Conservation (phyloP, 108 stramenopile species). For the Phaeodactylum tricornutum region DNA sequence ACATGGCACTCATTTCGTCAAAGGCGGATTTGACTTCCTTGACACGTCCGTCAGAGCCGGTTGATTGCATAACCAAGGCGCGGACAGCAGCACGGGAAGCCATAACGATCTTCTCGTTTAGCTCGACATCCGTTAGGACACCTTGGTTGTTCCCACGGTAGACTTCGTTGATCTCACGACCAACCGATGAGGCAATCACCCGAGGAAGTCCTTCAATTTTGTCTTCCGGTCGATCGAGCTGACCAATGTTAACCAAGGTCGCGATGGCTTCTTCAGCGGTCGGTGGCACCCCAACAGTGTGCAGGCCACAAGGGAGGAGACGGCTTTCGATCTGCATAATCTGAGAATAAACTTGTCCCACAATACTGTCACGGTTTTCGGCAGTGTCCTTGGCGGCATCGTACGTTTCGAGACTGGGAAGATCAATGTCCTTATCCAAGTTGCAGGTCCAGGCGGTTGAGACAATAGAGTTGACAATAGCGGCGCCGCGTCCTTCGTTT, state of each 20-base stretch:
- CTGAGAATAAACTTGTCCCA: slow-evolving; percentile 81
- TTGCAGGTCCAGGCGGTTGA: slow-evolving; percentile 92
- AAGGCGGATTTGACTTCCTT: slow-evolving; percentile 89
- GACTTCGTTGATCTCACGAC: slow-evolving; percentile 91
- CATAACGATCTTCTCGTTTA: slow-evolving; percentile 71
- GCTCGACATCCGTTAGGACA: slow-evolving; percentile 76
- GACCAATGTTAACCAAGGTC: slow-evolving; percentile 93
- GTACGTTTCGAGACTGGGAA: slow-evolving; percentile 73
- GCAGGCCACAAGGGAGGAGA: slow-evolving; percentile 92
- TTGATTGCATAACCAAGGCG: slow-evolving; percentile 83
- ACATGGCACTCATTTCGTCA: slow-evolving; percentile 67
- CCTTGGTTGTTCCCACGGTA: slow-evolving; percentile 91
- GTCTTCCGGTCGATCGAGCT: slow-evolving; percentile 90
- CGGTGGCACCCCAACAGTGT: slow-evolving; percentile 94
- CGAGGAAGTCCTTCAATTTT: slow-evolving; percentile 88
- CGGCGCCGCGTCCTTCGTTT: slow-evolving; percentile 89
- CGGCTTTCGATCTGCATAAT: slow-evolving; percentile 97
- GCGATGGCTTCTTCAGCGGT: slow-evolving; percentile 92
- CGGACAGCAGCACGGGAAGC: slow-evolving; percentile 84
- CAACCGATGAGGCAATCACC: slow-evolving; percentile 84
- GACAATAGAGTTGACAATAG: slow-evolving; percentile 92
- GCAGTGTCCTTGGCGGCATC: slow-evolving; percentile 67
- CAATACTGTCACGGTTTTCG: slow-evolving; percentile 81
- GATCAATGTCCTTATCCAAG: slow-evolving; percentile 93
- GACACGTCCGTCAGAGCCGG: slow-evolving; percentile 86